phyloP scores from a whole-genome alignment of 768 basidiomycete genomes.

The Scleroderma citrinum region DNA sequence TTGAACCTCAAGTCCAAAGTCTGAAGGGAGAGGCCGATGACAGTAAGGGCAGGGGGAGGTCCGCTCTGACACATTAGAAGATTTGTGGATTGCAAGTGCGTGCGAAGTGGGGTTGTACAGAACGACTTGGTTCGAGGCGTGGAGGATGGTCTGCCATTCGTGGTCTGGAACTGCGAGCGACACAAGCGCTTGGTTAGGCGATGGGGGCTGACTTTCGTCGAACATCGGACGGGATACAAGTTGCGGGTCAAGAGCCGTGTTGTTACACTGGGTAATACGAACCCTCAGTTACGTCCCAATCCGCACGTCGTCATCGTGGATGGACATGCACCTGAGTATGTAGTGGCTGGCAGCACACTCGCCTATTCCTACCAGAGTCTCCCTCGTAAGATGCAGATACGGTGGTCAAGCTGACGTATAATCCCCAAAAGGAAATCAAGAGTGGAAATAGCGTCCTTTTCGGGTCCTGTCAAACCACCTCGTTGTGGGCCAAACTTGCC shows the following conservation, averaged over 20 bases:
- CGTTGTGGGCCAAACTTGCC: not conserved
- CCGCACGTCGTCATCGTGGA: not conserved
- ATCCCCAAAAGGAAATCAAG: constrained; percentile 3
- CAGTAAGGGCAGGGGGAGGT: constrained; percentile 64
- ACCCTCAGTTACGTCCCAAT: not conserved
- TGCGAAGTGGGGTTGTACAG: constrained; percentile 84
- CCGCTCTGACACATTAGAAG: constrained; percentile 23
- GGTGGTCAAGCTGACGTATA: not conserved
- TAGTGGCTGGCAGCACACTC: too few species aligned
- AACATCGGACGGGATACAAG: constrained; percentile 14
- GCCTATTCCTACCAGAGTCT: too few species aligned
- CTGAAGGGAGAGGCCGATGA: constrained; percentile 50
- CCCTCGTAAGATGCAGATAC: not conserved
- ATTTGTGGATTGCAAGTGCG: constrained; percentile 59
- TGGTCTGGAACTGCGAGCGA: constrained; percentile 19
- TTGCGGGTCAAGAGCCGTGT: not conserved
- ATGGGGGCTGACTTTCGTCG: constrained; percentile 27
- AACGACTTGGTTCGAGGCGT: constrained; percentile 81
- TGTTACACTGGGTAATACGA: constrained; percentile 1
- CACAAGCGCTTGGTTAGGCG: constrained; percentile 27
- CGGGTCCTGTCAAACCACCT: not conserved
- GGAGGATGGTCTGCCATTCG: constrained; percentile 76
- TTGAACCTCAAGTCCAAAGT: constrained; percentile 29
- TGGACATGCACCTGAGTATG: too few species aligned
- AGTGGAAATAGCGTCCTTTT: not conserved